Conservation (phyloP, 2,329 filamentous ascomycete genomes). For the Diaporthe sp. region DNA sequence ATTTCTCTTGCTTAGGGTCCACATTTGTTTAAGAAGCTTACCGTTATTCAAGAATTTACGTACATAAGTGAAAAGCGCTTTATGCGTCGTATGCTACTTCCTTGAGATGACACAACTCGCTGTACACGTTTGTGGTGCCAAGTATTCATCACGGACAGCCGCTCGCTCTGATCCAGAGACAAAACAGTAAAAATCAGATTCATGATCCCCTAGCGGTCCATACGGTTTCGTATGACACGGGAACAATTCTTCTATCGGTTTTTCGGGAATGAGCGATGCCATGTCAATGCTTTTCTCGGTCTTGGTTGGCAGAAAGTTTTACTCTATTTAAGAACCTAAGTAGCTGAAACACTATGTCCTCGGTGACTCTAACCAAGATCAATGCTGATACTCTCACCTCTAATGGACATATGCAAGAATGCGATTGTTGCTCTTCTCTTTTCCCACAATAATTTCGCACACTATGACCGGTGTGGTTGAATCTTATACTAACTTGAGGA, state of each 20-base stretch:
- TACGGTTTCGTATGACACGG: not conserved
- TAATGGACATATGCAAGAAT: no score
- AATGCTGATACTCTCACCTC: not conserved
- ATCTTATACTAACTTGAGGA: not conserved
- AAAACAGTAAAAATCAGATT: not conserved
- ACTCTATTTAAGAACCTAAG: not conserved
- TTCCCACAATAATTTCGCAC: no score
- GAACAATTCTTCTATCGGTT: not conserved
- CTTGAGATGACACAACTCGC: not conserved
- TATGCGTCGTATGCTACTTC: not conserved
- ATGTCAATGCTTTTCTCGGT: not conserved
- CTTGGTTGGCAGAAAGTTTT: no score
- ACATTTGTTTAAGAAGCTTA: not conserved
- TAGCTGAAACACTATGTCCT: not conserved
- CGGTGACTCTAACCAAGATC: not conserved
- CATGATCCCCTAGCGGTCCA: not conserved
- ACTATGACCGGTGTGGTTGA: not conserved
- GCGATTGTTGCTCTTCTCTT: not conserved
- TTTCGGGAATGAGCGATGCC: not conserved
- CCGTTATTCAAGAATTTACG: fast-evolving
- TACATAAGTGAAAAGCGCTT: not conserved
- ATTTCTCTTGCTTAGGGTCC: not conserved
- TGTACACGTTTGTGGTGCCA: no score
- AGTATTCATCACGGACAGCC: no score
- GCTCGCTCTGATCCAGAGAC: not conserved